Evolutionary conservation across 1,139 yeast species (phyloP).

Genomic region (Insectozyma bohioensis): DNA sequence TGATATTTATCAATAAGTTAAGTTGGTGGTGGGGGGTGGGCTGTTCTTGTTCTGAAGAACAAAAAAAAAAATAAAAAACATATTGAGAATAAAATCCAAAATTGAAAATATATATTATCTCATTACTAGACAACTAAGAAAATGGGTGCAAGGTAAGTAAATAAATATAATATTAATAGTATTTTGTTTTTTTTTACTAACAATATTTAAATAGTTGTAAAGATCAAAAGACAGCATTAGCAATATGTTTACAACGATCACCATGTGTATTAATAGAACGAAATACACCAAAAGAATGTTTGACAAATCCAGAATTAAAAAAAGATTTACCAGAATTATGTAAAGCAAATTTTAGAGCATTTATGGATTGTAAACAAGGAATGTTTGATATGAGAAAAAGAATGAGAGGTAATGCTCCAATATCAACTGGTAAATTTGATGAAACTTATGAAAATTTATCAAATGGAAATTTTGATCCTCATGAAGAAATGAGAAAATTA

Average conservation of each 20-base stretch:
- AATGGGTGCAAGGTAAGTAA: constrained; percentile 37
- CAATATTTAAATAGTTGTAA: constrained; percentile 62
- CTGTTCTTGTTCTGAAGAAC: too few relatives aligned
- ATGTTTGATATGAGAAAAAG: constrained; percentile 88
- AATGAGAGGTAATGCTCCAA: constrained; percentile 90
- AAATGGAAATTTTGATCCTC: constrained; percentile 76
- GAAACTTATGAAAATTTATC: constrained; percentile 80
- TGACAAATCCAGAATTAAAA: constrained; percentile 75
- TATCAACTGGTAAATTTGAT: constrained; percentile 90
- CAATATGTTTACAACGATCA: constrained; percentile 91
- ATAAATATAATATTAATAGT: background rate
- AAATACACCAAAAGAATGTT: constrained; percentile 85
- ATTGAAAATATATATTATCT: too few relatives aligned
- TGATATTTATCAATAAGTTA: too few relatives aligned
- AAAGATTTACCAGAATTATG: constrained; percentile 85
- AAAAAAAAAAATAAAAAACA: constrained; percentile 1
- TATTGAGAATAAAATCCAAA: too few relatives aligned
- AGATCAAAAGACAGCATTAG: constrained; percentile 90
- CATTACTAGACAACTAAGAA: too few relatives aligned
- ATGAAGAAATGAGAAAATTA: constrained; percentile 73
- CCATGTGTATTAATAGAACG: constrained; percentile 94
- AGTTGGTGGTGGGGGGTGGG: too few relatives aligned
- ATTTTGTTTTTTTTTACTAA: constrained; percentile 2
- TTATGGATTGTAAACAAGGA: constrained; percentile 84
- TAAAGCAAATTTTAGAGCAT: constrained; percentile 78